Evolutionary conservation across 176 grass and related monocot species (phyloP).

Genomic region (Eragrostis curvula): DNA sequence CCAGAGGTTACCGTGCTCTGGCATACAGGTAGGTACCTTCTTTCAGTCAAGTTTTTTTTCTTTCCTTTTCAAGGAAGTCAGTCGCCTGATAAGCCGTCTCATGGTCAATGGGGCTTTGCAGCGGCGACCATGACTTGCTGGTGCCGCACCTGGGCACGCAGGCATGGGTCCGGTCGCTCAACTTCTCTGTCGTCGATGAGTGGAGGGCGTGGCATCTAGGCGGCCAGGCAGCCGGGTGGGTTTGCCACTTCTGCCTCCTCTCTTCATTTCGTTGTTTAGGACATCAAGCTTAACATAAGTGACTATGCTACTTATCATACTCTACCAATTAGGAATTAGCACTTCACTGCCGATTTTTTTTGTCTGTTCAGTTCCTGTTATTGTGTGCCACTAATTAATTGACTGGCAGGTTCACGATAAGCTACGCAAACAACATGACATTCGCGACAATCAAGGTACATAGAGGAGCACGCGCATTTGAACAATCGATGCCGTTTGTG

Average conservation of each 20-base stretch:
- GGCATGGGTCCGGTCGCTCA: constrained; percentile 58
- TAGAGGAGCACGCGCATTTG: background rate
- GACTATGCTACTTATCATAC: background rate
- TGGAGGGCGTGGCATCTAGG: constrained; percentile 62
- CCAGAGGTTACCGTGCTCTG: constrained; percentile 45
- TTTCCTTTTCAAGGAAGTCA: background rate
- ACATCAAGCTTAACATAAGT: background rate
- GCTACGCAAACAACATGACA: constrained; percentile 49
- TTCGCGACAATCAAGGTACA: constrained; percentile 44
- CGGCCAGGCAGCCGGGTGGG: constrained; percentile 56
- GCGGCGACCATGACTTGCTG: constrained; percentile 55
- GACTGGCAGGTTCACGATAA: constrained; percentile 34
- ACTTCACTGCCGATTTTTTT: background rate
- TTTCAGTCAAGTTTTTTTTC: background rate
- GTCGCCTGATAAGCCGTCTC: background rate
- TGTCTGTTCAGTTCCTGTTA: background rate
- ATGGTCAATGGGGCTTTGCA: background rate
- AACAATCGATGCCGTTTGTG: background rate
- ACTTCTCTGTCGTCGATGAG: constrained; percentile 36
- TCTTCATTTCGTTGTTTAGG: background rate
- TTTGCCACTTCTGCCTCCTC: background rate
- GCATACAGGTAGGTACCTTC: constrained; percentile 29
- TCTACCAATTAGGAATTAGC: background rate
- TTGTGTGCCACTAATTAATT: background rate
- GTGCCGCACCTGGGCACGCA: constrained; percentile 57